Conservation (phyloP, 805 yeast genomes). For the Starmerella ratchasimensis region DNA sequence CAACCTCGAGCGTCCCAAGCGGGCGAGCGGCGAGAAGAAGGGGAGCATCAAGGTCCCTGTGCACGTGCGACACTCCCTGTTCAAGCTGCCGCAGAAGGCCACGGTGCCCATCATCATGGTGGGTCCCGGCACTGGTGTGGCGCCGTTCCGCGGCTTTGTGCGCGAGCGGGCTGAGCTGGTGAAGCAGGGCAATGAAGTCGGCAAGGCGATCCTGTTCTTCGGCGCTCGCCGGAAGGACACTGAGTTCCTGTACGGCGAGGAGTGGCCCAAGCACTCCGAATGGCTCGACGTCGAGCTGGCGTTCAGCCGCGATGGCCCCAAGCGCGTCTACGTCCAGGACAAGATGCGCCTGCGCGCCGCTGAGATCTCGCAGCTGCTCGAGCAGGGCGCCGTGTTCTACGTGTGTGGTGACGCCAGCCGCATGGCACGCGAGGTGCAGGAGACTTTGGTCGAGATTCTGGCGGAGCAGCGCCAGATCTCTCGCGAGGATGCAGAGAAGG, state of each 20-base stretch:
- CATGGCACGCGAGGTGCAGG: conserved; percentile 91
- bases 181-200: conserved; percentile 41
- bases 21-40: not conserved
- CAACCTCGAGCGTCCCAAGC: conserved; percentile 75
- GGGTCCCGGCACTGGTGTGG: conserved; percentile 98
- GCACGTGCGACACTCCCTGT: conserved; percentile 87
- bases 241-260: conserved; percentile 77
- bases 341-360: conserved; percentile 38
- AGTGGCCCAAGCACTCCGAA: conserved; percentile 59
- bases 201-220: conserved; percentile 63
- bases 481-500: conserved; percentile 56
- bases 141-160: conserved; percentile 91
- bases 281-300: conserved; percentile 56
- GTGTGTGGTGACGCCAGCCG: conserved; percentile 94
- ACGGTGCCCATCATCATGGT: conserved; percentile 74
- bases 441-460: conserved; percentile 49
- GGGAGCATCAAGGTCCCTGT: conserved; percentile 50
- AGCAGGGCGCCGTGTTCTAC: conserved; percentile 70
- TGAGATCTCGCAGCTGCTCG: conserved; percentile 39
- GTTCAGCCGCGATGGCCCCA: conserved; percentile 60
- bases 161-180: conserved; percentile 64
- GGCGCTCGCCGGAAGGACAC: conserved; percentile 73
- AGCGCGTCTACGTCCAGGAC: conserved; percentile 74
- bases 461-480: conserved; percentile 48
- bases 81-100: conserved; percentile 81